A percentile compares a stretch with the other conserved stretches of the same genome.
Conservation (phyloP, 129 eudicot genomes). For the Tagetes erecta region DNA sequence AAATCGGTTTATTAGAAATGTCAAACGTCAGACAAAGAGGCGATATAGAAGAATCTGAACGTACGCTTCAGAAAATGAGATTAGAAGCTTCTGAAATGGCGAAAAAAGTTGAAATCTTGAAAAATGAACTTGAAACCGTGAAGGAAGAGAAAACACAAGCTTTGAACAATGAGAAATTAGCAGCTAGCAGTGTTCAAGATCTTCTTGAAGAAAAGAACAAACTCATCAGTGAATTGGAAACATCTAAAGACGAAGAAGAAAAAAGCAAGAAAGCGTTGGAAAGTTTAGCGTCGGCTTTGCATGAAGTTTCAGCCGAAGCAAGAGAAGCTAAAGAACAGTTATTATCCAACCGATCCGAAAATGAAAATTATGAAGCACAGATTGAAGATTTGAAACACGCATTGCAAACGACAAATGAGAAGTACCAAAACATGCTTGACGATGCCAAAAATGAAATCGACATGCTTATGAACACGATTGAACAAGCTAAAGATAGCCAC, state of each 20-base stretch:
- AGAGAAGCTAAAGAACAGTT: conserved; percentile 82
- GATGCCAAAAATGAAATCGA: conserved; percentile 74
- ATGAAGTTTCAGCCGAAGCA: conserved; percentile 87
- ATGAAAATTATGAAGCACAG: conserved; percentile 57
- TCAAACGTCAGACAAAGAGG: conserved; percentile 56
- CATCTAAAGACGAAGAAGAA: conserved; percentile 75
- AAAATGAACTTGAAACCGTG: conserved; percentile 59
- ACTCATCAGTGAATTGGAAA: conserved; percentile 65
- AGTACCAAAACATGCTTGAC: conserved; percentile 77
- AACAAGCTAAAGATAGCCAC: conserved; percentile 55
- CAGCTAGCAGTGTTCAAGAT: conserved; percentile 71
- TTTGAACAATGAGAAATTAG: conserved; percentile 76
- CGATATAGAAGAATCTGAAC: conserved; percentile 69
- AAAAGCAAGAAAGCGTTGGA: conserved; percentile 93
- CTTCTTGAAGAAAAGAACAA: conserved; percentile 78
- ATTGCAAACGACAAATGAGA: conserved; percentile 62
- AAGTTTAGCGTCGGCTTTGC: conserved; percentile 92
- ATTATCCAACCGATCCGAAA: conserved; percentile 60
- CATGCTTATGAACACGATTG: conserved; percentile 46
- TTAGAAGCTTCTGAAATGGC: conserved; percentile 61
- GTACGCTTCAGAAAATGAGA: conserved; percentile 40
- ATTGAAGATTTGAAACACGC: conserved; percentile 73
- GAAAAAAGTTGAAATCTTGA: conserved; percentile 50
- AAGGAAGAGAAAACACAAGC: conserved; percentile 78
- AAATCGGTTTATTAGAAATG: conserved; percentile 73